Percentiles rank a stretch among this genome's conserved stretches.
These are phyloP conservation scores for Articulospora tetracladia DNA, from an alignment of 495 filamentous ascomycete species.

Conservation along the genomic window DNA sequence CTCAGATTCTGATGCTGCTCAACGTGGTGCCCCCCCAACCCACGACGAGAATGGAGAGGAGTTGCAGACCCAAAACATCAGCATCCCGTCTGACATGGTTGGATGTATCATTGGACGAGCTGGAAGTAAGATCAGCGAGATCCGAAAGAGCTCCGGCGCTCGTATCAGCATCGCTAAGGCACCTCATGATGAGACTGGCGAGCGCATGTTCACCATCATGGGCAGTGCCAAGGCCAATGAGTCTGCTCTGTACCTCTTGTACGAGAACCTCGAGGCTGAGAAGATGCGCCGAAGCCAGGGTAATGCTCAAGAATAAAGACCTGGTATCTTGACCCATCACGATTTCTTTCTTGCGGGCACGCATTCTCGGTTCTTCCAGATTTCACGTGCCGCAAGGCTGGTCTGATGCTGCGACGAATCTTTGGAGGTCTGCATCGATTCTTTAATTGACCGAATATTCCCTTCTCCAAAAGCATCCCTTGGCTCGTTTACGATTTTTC, in stretches of 20 bases:
- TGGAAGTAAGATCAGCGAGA: conserved; percentile 96
- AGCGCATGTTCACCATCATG: conserved; percentile 99
- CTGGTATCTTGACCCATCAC: conserved; percentile 21
- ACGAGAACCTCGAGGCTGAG: conserved; percentile 98
- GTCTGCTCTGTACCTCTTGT: conserved; percentile 90
- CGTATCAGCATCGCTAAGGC: conserved; percentile 98
- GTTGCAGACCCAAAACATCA: conserved; percentile 98
- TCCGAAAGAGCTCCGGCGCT: conserved; percentile 91
- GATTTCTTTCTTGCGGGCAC: conserved; percentile 29
- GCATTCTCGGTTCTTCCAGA: conserved; percentile 34
- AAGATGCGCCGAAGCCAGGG: conserved; percentile 89
- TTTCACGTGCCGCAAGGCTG: conserved; percentile 58
- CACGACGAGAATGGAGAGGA: conserved; percentile 95
- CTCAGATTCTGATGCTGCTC: conserved; percentile 73
- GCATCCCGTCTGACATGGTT: conserved; percentile 98
- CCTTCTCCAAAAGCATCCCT: conserved; percentile 28
- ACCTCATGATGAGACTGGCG: conserved; percentile 93
- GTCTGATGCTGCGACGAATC: conserved; percentile 35
- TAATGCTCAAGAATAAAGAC: conserved; percentile 58
- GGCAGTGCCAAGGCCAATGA: conserved; percentile 88
- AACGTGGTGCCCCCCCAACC: conserved; percentile 64
- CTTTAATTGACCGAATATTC: conserved; percentile 22
- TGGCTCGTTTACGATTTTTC: conserved; percentile 28
- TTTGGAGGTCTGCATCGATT: conserved; percentile 22
- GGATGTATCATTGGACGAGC: conserved; percentile 96